Conservation (phyloP, 768 basidiomycete species). For the Mycena olivaceomarginata region DNA sequence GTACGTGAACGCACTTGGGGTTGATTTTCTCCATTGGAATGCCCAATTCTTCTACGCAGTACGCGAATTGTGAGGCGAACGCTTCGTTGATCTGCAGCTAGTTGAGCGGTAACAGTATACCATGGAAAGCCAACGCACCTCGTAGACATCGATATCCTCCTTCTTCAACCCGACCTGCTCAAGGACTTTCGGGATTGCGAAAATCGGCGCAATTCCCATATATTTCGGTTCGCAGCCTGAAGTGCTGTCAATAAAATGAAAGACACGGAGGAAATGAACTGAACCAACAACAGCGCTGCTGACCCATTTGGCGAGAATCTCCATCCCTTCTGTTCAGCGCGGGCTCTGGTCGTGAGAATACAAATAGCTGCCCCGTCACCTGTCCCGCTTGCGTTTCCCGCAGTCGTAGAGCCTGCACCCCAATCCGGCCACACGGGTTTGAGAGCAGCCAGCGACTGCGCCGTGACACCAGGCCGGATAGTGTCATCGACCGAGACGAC, state of each 20-base stretch:
- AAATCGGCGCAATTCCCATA: conserved; percentile 87
- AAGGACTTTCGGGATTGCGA: conserved; percentile 83
- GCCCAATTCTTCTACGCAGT: conserved; percentile 88
- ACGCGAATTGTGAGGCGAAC: conserved; percentile 95
- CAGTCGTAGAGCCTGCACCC: conserved; percentile 83
- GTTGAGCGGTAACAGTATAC: background rate
- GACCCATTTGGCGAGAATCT: conserved; percentile 90
- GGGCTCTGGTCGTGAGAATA: conserved; percentile 86
- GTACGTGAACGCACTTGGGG: conserved; percentile 75
- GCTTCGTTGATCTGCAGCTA: conserved; percentile 87
- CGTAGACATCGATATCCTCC: conserved; percentile 86
- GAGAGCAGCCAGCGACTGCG: conserved; percentile 83
- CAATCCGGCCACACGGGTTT: conserved; percentile 93
- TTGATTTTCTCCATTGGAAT: conserved; percentile 91
- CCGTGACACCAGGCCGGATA: conserved; percentile 88
- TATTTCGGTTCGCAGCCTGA: conserved; percentile 84
- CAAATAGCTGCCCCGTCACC: conserved; percentile 95
- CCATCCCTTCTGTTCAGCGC: conserved; percentile 87
- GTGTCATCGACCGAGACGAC: conserved; percentile 89
- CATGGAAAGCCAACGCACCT: conserved; percentile 63
- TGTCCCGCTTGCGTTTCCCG: conserved; percentile 91
- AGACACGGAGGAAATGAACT: conserved; percentile 43
- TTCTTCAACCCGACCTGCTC: conserved; percentile 76
- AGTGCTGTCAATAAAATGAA: conserved; percentile 14
- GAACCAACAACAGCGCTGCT: conserved; percentile 86